Conservation (phyloP, 306 rosid species). For the Inga leiocalycina region DNA sequence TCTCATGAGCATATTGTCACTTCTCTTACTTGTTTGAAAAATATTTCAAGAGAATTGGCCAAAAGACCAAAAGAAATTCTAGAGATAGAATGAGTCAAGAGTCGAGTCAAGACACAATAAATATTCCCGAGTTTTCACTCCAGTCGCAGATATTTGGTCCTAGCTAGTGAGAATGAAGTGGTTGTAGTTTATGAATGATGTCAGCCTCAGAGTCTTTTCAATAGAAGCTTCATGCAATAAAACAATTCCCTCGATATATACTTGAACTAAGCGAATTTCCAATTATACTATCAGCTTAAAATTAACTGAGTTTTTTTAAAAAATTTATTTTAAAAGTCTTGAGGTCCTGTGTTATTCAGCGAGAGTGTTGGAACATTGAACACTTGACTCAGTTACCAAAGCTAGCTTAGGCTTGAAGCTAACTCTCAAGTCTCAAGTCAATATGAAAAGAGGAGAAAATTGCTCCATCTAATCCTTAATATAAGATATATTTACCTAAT, state of each 20-base stretch:
- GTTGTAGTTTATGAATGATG: not conserved
- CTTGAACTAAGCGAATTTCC: not conserved
- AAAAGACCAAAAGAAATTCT: not conserved
- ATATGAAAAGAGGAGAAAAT: not conserved
- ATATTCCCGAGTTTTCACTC: too few species aligned
- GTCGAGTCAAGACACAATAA: too few species aligned
- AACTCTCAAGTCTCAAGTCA: not conserved
- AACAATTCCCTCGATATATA: not conserved
- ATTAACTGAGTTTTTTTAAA: too few species aligned
- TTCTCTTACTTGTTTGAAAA: not conserved
- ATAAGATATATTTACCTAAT: too few species aligned
- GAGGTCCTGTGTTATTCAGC: not conserved
- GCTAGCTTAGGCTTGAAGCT: not conserved
- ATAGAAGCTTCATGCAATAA: not conserved
- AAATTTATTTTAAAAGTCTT: too few species aligned
- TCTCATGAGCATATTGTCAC: not conserved
- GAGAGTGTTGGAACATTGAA: not conserved
- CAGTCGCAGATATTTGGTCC: not conserved
- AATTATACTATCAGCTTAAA: not conserved
- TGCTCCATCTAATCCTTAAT: too few species aligned
- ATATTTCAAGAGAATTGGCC: not conserved
- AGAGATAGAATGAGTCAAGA: not conserved
- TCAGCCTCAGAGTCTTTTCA: not conserved
- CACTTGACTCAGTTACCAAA: not conserved
- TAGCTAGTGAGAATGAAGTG: not conserved